A percentile compares a stretch with the other conserved stretches of the same genome.
Evolutionary conservation across 345 rosid species (phyloP).

Genomic region (Cardamine occulta): DNA sequence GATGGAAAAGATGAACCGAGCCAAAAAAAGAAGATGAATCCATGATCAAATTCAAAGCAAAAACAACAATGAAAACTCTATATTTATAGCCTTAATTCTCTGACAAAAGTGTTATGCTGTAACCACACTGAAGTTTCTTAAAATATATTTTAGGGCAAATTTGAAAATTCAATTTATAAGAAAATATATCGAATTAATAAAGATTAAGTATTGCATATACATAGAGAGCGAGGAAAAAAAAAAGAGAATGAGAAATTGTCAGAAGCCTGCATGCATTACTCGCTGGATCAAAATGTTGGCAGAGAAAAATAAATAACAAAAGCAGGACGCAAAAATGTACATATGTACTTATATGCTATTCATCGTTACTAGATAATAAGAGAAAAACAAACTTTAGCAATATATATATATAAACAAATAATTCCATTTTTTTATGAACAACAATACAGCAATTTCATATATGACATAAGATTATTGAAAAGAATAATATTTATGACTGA

Average conservation of each 20-base stretch:
- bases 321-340: conserved; percentile 37
- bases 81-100: conserved; percentile 30
- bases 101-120: conserved; percentile 35
- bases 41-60: conserved; percentile 29
- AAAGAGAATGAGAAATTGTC: conserved; percentile 41
- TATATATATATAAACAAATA: neutral
- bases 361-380: conserved; percentile 24
- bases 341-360: conserved; percentile 35
- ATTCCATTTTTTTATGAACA: neutral
- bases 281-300: conserved; percentile 45
- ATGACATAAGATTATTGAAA: conserved; percentile 5
- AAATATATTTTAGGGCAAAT: neutral
- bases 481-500: conserved; percentile 2
- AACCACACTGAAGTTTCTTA: conserved; percentile 34
- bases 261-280: conserved; percentile 48
- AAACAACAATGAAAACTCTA: conserved; percentile 25
- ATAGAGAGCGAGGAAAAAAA: neutral
- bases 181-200: neutral
- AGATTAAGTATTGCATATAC: neutral
- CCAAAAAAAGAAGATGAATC: conserved; percentile 1
- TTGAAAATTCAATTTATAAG: neutral
- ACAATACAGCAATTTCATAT: neutral
- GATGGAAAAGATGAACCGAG: conserved; percentile 23
- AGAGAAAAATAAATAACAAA: conserved; percentile 29
- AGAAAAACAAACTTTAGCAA: neutral